Base-by-base conservation (phyloP, 2,329 filamentous ascomycete species). In the Biscogniauxia marginata region DNA sequence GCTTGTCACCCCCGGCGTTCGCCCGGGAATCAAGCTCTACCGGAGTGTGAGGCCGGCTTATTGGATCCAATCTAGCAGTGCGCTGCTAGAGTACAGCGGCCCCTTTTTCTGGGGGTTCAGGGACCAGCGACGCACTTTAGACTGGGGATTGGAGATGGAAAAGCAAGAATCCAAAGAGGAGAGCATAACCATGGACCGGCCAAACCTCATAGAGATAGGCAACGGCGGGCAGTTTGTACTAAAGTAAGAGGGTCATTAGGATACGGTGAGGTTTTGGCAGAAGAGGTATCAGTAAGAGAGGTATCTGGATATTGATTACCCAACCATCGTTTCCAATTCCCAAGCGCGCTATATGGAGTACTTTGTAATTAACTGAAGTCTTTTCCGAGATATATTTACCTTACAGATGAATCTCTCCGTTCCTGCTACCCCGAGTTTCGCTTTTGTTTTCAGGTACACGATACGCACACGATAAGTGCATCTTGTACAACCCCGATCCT, bases 161-260 rank as follows among this genome's bases (percentile, higher is more conserved):
- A 20, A 25, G 21, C n/a, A 23, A 30, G 47, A 39, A 13, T 23
- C 25, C 9, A 18, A 18, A 8, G 47, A 19, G 9, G 7, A 21
- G 16, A 25, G 43, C 11, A 13, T 22, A 4, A 4, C 7, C 21
- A 6, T 46, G 11, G 23, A 13, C 39, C 47, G 18, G 39, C 58
- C 58, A 18, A 52, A 56, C 13, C 7, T 52, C 2, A 24, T 59
- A 8, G 47, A 57, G 11, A 23, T 59, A 20, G 46, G 16, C 13
- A 61, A 52, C 20, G 59, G 59, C 1, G 34, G 16, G 3, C 50
- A 46, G 43, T 30, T 52, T 30, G 46, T 59, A 16, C 53, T 61
- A 16, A 23, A 11, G 30, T 39, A 39, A 39, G 9, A 9, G 11
- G 13, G 13, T 39, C 11, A 9, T 16, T 16, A 11, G 24, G 24